Evolutionary conservation across 2,329 filamentous ascomycete genomes (phyloP), one percentile per base, ranked within the genome.

Genomic region (Epichloe sp.): DNA sequence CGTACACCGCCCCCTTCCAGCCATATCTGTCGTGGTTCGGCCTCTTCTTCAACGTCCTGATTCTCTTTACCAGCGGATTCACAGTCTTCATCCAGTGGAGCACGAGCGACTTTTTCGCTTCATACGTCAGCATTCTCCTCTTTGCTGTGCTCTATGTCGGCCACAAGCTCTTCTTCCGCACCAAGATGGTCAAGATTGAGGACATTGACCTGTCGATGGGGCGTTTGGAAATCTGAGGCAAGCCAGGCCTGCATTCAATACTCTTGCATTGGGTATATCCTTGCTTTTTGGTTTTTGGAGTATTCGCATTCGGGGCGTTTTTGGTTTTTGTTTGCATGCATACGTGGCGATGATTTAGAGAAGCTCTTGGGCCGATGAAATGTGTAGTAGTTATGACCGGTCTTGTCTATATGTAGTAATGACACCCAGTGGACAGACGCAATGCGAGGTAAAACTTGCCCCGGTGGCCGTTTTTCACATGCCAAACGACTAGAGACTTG

Each of bases 61-160:
- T 87, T 54, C 73, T 81, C 48, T 53, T 86, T 21, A 86, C 83
- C 0, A 82, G 82, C 60, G 84, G 83, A 3, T 87, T 86, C 65
- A 80, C 79, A 10, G 74, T 77, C 5, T 86, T 85, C 61, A 80
- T 86, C 41, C 57, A 73, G 7, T 86, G 83, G 78, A 71, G 68
- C 58, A 75, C 75, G 5, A 71, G 71, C 49, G 68, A 73, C 44
- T 87, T 86, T 58, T 84, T 86, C 55, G 73, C 78, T 3, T 72
- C 76, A 12, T 86, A 86, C 57, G 63, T 85, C 57, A 83, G 79
- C 55, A 60, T 86, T 52, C 78, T 85, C 26, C 61, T 86, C 3
- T 86, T 85, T 58, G 59, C 76, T 3, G 72, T 77, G 3, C 63
- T 84, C 12, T 82, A 77, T 57, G 50, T 76, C 1, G 79, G 76